Evolutionary conservation across 352 stramenopile genomes (phyloP), one percentile per base, ranked within the genome.

Genomic region (Pythium phragmitis): DNA sequence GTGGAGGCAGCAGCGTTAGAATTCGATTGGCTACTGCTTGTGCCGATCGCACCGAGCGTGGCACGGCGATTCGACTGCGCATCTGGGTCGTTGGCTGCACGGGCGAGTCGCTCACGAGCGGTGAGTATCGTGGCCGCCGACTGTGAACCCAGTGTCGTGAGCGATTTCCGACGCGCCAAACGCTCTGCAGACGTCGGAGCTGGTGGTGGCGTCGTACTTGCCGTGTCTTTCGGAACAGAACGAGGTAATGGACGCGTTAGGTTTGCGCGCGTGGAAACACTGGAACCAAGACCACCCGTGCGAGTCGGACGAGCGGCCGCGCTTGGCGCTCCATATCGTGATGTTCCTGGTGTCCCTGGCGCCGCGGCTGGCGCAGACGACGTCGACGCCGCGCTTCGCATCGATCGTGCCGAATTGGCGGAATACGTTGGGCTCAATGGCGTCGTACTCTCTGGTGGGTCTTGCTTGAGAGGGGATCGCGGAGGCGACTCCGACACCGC

Each of bases 371-470:
- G 68, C 13, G 66, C 57, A 6, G 77, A 87, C 0, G 71, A 72
- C 9, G 70, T 78, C 7, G 79, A 90, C 2, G 71, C 68, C 19
- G 66, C 74, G 39, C 75, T 88, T 13, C 71, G 79, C 4, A 60
- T 63, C n/a, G 79, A 67, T 14, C 72, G 79, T 8, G 65, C 71
- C 17, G 81, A 71, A 8, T 59, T 57, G 26, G 65, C 43, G 0
- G 65, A 90, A 21, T 69, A 61, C 23, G 77, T 76, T 3, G 77
- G 79, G 17, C 81, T 88, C n/a, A 41, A 14, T 11, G 23, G 65
- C 33, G 47, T 13, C 7, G 34, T 39, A 14, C 34, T 39, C 34
- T 39, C 34, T 39, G 7, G 7, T 13, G 34, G 7, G 14, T 28
- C 41, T 13, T n/a, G 50, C 45, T 66, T 66, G 3, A 47, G 43